Evolutionary conservation across 306 rosid species (phyloP).

Genomic region (Geum urbanum): DNA sequence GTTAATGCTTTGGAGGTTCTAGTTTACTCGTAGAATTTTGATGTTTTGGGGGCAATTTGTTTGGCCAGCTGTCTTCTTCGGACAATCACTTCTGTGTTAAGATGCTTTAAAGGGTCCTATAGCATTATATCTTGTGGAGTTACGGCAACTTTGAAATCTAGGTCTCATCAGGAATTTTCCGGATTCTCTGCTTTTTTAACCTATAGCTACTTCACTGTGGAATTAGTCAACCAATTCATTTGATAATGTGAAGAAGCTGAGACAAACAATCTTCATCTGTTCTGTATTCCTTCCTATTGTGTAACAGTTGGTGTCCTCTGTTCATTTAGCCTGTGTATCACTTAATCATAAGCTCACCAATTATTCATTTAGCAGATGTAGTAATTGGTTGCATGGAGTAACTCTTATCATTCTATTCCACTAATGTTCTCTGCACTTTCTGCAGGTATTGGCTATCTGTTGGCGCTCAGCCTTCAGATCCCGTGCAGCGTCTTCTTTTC

Average conservation of each 20-base stretch:
- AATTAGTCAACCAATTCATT: neutral
- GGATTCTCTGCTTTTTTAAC: neutral
- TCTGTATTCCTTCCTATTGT: neutral
- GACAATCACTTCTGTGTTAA: no score
- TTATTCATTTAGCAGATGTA: neutral
- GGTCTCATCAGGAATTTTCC: neutral
- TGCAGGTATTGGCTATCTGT: conserved; percentile 92
- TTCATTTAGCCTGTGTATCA: neutral
- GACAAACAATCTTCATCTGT: neutral
- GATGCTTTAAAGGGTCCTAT: neutral
- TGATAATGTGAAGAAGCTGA: neutral
- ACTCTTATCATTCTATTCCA: neutral
- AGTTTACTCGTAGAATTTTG: neutral
- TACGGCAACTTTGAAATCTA: neutral
- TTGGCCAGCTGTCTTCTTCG: no score
- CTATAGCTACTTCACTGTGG: neutral
- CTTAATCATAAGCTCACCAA: neutral
- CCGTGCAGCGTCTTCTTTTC: conserved; percentile 77
- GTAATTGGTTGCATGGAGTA: neutral
- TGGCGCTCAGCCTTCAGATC: conserved; percentile 95
- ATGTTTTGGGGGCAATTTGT: neutral
- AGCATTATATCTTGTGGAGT: neutral
- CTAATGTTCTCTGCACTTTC: conserved; percentile 4
- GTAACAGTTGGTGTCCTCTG: neutral
- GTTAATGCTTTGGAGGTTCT: neutral